Percentiles rank a stretch among this genome's conserved stretches.
These are phyloP conservation scores for Volvox carteri DNA, from an alignment of 163 green algal species.

Conservation along the genomic window DNA sequence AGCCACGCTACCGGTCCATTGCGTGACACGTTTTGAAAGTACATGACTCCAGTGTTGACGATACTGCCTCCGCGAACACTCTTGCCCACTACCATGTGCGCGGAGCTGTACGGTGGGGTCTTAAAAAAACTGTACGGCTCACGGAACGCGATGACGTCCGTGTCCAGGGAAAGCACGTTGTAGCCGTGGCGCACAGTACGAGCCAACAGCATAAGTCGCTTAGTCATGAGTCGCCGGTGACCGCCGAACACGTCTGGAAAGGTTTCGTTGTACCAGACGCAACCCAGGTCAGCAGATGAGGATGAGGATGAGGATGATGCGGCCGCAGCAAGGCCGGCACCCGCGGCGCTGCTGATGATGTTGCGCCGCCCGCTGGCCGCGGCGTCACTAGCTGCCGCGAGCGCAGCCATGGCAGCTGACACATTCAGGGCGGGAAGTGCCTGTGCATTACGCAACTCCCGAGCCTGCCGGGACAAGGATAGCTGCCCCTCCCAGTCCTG, in stretches of 20 bases:
- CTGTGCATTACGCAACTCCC: neutral
- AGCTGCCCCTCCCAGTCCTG: too few relatives aligned
- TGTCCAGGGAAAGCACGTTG: conserved; percentile 61
- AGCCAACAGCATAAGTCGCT: conserved; percentile 30
- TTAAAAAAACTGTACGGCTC: conserved; percentile 60
- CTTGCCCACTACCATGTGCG: conserved; percentile 37
- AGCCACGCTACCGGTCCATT: conserved; percentile 29
- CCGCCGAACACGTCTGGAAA: conserved; percentile 29
- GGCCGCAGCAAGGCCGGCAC: neutral
- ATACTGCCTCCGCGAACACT: conserved; percentile 3
- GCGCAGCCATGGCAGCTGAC: neutral
- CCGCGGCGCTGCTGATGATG: neutral
- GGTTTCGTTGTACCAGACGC: conserved; percentile 42
- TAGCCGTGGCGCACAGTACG: conserved; percentile 51
- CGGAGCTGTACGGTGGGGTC: conserved; percentile 43
- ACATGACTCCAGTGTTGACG: conserved; percentile 56
- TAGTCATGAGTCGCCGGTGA: conserved; percentile 44
- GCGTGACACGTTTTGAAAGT: conserved; percentile 44
- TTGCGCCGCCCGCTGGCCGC: too few relatives aligned
- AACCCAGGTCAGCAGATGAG: conserved; percentile 33
- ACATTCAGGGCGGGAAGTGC: neutral
- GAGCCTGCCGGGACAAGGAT: too few relatives aligned
- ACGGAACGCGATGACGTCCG: conserved; percentile 57
- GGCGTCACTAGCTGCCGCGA: neutral
- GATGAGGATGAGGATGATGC: too few relatives aligned